Percentiles rank a stretch among this genome's conserved stretches.
Conservation (phyloP, 345 rosid species). For the Luvunga scandens region DNA sequence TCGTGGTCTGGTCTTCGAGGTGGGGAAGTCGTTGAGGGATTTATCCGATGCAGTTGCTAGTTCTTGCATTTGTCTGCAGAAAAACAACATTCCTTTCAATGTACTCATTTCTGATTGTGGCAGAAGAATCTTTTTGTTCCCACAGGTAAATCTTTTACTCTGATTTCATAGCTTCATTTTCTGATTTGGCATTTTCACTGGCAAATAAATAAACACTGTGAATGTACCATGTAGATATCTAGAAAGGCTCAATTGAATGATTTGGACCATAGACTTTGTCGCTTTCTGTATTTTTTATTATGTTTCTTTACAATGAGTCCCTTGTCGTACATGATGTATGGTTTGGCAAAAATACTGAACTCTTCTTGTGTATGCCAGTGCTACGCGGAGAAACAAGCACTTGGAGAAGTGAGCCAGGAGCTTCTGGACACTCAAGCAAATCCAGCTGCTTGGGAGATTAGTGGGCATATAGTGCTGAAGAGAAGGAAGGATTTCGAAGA, state of each 20-base stretch:
- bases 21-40: constrained; percentile 24
- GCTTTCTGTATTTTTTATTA: no score
- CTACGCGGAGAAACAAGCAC: constrained; percentile 55
- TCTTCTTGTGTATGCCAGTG: constrained; percentile 24
- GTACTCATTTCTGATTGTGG: constrained; percentile 43
- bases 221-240: no score
- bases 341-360: no score
- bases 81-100: constrained; percentile 45
- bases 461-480: constrained; percentile 56
- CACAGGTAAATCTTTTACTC: constrained; percentile 29
- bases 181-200: not conserved
- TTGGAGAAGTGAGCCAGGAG: constrained; percentile 42
- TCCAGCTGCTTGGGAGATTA: constrained; percentile 54
- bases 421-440: constrained; percentile 49
- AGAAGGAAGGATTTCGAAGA: constrained; percentile 39
- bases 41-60: constrained; percentile 33
- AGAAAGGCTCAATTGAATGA: not conserved
- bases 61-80: constrained; percentile 45
- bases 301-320: not conserved
- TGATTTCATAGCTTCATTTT: no score
- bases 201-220: no score
- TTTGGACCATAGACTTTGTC: not conserved
- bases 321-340: not conserved
- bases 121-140: constrained; percentile 36
- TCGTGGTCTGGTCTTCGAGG: constrained; percentile 43